Evolutionary conservation across 2,329 filamentous ascomycete species (phyloP), one percentile per base, ranked within the genome.

Genomic region (Pyrenochaeta sp.): DNA sequence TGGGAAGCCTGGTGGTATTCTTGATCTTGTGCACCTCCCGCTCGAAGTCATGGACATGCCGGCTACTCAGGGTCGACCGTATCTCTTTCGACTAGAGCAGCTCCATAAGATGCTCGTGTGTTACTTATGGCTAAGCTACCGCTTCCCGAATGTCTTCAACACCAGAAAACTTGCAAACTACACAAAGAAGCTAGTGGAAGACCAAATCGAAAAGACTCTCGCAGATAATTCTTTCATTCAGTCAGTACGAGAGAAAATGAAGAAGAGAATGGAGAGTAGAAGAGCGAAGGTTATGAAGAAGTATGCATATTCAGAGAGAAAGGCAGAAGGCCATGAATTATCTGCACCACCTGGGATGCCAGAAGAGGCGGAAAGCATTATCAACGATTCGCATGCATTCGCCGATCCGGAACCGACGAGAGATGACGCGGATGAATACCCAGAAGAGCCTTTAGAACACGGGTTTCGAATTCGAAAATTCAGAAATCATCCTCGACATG

Each of bases 121-220:
- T 32, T 99, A 97, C 66, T 79, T 96, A 2, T 99, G 94, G 94
- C 78, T 99, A 11, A 93, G 89, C 58, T 97, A 93, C 71, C 86
- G 93, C 6, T 96, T 93, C 69, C 79, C 84, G 3, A 89, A 89
- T 35, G 80, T 95, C 36, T 96, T 96, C 69, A 81, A 77, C 5
- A 89, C 86, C 53, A 83, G 93, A 58, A 77, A 77, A 1, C 77
- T 96, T 29, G 91, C 90, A 0, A 87, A 89, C 53, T 85, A 96
- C 65, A 83, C 90, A 35, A 96, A 96, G 65, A 71, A 74, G 6
- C 68, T 95, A 35, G 85, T 92, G 2, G 92, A 96, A 72, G 78
- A 84, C 37, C 85, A 82, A 65, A 92, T 97, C 62, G 81, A 87
- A 52, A 71, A 78, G 7, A 81, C 81, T 10, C 75, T 90, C 20